Evolutionary conservation across 805 yeast species (phyloP).

Genomic region (Kregervanrija pseudodelftensis): DNA sequence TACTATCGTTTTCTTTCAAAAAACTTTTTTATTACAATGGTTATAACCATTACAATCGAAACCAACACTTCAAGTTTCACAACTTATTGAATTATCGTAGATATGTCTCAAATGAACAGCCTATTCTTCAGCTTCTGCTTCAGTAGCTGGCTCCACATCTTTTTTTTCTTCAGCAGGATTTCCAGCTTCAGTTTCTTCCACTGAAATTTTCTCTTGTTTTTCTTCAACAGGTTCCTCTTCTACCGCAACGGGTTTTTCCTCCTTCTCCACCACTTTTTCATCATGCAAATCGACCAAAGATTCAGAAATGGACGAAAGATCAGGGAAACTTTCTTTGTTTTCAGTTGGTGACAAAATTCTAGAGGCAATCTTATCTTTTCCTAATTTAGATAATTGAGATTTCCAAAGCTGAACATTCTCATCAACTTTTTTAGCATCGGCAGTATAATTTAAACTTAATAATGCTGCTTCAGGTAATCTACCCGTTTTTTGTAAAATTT

Average conservation of each 20-base stretch:
- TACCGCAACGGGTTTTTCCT: constrained; percentile 4
- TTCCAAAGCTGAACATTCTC: constrained; percentile 63
- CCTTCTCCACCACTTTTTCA: constrained; percentile 13
- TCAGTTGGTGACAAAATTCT: constrained; percentile 45
- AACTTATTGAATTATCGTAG: too few species aligned
- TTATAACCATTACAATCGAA: too few species aligned
- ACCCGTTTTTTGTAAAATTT: constrained; percentile 58
- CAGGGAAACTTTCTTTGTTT: constrained; percentile 32
- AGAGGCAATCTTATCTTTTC: constrained; percentile 52
- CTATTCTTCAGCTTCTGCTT: too few species aligned
- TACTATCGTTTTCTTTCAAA: too few species aligned
- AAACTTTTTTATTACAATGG: too few species aligned
- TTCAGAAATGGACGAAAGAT: constrained; percentile 28
- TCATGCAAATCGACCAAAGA: constrained; percentile 23
- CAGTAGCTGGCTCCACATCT: too few species aligned
- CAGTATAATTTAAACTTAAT: constrained; percentile 66
- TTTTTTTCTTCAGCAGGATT: too few species aligned
- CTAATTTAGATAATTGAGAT: constrained; percentile 39
- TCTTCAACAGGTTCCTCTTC: constrained; percentile 1
- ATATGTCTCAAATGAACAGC: too few species aligned
- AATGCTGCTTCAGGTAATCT: constrained; percentile 82
- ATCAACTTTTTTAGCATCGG: constrained; percentile 32
- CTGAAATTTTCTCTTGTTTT: not conserved
- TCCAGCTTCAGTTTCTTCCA: not conserved
- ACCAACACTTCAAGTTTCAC: too few species aligned